Evolutionary conservation across 768 basidiomycete species (phyloP).

Genomic region (Coprinopsis marcescibilis): DNA sequence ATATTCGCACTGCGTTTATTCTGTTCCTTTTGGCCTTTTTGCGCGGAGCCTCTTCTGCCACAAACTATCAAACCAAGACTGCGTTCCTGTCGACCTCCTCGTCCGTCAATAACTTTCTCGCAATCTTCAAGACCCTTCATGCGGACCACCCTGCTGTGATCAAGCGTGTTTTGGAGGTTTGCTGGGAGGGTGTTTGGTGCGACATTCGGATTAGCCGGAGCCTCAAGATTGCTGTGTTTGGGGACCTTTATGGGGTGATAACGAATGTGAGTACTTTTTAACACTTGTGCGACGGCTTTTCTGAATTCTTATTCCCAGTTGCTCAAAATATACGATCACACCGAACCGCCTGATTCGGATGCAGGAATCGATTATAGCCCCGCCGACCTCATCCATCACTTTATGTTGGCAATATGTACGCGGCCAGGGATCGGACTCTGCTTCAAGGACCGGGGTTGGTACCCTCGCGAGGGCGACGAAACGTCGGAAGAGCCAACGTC

Average conservation of each 20-base stretch:
- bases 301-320: conserved; percentile 37
- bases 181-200: conserved; percentile 73
- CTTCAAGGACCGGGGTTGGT: conserved; percentile 89
- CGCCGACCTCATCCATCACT: conserved; percentile 82
- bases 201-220: conserved; percentile 70
- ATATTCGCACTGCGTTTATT: conserved; percentile 75
- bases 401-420: conserved; percentile 78
- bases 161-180: conserved; percentile 61
- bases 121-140: conserved; percentile 65
- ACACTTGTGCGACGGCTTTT: conserved; percentile 50
- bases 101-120: conserved; percentile 42
- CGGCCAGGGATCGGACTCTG: conserved; percentile 81
- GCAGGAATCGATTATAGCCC: conserved; percentile 57
- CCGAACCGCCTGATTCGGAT: conserved; percentile 41
- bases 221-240: conserved; percentile 63
- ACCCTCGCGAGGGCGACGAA: conserved; percentile 59
- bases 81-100: conserved; percentile 67
- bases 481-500: not conserved
- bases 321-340: conserved; percentile 67
- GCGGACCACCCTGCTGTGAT: conserved; percentile 62
- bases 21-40: conserved; percentile 67
- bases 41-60: not conserved
- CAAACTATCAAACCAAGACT: conserved; percentile 44
- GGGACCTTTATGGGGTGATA: conserved; percentile 4
- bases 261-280: conserved; percentile 51